These are phyloP conservation scores for Erodium texanum DNA, from an alignment of 441 rosid species.

Conservation along the genomic window DNA sequence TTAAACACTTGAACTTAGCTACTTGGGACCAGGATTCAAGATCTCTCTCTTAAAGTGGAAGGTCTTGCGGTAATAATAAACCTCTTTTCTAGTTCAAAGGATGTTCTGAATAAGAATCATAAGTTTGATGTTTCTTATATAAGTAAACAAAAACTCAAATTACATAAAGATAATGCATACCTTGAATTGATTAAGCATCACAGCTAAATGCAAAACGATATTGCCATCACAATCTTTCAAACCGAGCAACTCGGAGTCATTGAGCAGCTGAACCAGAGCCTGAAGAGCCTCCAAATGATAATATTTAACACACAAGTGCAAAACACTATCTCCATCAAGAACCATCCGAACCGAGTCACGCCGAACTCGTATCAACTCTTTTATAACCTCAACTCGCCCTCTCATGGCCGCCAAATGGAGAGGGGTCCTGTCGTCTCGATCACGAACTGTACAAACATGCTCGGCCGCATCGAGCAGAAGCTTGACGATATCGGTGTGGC, in stretches of 20 bases:
- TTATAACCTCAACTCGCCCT: background rate
- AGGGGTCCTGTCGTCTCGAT: background rate
- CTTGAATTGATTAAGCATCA: background rate
- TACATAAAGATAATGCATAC: too few species aligned
- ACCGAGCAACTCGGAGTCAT: background rate
- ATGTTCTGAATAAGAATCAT: too few species aligned
- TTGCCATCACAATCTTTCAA: background rate
- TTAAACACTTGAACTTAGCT: too few species aligned
- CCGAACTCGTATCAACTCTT: background rate
- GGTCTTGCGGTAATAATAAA: too few species aligned
- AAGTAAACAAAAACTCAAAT: too few species aligned
- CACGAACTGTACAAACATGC: background rate
- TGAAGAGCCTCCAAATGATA: background rate
- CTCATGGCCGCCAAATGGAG: constrained; percentile 6
- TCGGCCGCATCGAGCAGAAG: background rate
- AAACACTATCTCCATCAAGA: background rate
- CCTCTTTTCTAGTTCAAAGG: too few species aligned
- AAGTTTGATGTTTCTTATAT: too few species aligned
- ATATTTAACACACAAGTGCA: constrained; percentile 5
- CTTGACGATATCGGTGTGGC: background rate
- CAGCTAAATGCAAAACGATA: constrained; percentile 1
- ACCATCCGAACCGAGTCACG: background rate
- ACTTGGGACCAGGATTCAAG: too few species aligned
- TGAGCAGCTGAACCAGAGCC: background rate
- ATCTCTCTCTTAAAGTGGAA: too few species aligned